Percentiles rank a stretch among this genome's conserved stretches.
phyloP scores from a whole-genome alignment of 169 alveolate species.

The Plasmodium coatneyi region DNA sequence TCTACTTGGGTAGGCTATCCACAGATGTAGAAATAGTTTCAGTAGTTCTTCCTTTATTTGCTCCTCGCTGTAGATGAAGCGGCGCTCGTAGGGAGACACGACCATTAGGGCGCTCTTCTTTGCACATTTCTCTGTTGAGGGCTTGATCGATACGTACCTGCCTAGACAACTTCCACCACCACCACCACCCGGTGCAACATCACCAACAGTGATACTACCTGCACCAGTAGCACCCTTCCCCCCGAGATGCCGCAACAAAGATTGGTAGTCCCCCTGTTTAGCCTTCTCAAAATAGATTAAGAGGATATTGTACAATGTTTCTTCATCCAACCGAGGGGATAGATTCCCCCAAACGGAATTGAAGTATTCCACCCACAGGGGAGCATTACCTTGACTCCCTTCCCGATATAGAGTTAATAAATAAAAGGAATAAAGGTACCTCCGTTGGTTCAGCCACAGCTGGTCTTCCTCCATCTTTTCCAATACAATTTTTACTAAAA shows the following conservation, averaged over 20 bases:
- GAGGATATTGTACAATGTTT: neutral
- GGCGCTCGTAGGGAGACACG: neutral
- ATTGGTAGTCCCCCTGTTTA: neutral
- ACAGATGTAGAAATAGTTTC: conserved; percentile 20
- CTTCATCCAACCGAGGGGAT: neutral
- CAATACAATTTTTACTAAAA: neutral
- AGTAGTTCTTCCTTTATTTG: conserved; percentile 20
- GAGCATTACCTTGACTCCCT: neutral
- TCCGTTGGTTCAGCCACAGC: neutral
- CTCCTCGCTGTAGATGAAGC: neutral
- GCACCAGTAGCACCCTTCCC: too few species aligned
- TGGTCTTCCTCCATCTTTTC: neutral
- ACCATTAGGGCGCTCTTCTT: neutral
- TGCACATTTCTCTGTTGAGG: neutral
- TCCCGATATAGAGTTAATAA: neutral
- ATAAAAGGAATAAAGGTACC: conserved; percentile 28
- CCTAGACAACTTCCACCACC: too few species aligned
- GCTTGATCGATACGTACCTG: neutral
- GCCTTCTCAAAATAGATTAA: conserved; percentile 9
- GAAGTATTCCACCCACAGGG: neutral
- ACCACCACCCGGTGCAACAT: too few species aligned
- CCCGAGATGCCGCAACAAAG: neutral
- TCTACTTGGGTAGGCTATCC: neutral
- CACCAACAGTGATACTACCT: too few species aligned
- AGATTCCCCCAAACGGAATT: conserved; percentile 1